These are phyloP conservation scores for Rhododendron griersonianum DNA, from an alignment of 148 eudicot species.

Conservation along the genomic window DNA sequence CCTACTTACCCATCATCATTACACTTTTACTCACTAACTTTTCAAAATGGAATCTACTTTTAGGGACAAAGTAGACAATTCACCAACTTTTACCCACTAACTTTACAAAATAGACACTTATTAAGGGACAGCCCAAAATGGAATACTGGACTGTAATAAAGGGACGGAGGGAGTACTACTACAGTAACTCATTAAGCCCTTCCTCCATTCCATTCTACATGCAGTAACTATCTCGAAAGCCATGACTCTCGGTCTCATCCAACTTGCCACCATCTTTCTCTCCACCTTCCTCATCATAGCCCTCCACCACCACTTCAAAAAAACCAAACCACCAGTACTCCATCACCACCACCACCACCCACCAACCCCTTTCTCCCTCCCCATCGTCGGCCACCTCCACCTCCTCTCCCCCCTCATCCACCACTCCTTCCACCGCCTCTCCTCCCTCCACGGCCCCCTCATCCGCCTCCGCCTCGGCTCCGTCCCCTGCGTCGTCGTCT, in stretches of 20 bases:
- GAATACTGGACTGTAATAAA: too few species aligned
- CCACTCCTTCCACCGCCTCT: conserved; percentile 24
- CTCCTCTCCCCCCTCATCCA: conserved; percentile 26
- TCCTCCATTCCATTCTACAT: neutral
- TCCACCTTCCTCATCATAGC: neutral
- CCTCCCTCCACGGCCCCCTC: conserved; percentile 24
- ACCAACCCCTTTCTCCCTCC: conserved; percentile 34
- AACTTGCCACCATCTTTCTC: neutral
- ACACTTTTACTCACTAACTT: too few species aligned
- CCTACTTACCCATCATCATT: too few species aligned
- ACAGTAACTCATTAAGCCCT: neutral
- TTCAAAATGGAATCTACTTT: too few species aligned
- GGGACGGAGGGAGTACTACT: too few species aligned
- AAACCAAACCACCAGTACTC: neutral
- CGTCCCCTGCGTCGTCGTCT: conserved; percentile 22
- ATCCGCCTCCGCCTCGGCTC: conserved; percentile 28
- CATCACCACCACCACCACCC: conserved; percentile 18
- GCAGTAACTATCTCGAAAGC: neutral
- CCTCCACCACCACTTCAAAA: neutral
- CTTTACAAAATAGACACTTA: too few species aligned
- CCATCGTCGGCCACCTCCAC: conserved; percentile 38
- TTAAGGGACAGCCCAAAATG: too few species aligned
- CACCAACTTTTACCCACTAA: too few species aligned
- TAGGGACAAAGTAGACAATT: too few species aligned
- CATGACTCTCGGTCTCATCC: neutral